Base-by-base conservation (phyloP, 768 basidiomycete species). In the Boletales sp. region DNA sequence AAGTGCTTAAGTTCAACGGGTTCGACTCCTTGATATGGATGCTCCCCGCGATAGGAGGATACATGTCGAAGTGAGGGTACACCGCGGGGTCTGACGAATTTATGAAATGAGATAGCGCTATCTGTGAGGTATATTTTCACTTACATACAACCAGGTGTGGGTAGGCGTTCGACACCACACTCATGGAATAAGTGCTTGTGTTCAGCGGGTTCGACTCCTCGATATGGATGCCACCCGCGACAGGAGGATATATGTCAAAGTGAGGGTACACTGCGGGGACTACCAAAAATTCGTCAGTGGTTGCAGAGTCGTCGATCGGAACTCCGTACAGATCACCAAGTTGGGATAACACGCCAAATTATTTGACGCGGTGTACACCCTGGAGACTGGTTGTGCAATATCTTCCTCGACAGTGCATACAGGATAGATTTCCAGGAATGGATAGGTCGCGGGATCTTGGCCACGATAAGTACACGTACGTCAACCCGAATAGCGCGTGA, bases 31-130 rank as follows among this genome's bases (percentile, higher is more conserved):
- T 44, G 14, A 4, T 36, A 11, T 44, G 15, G 4, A 18, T 8
- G n/a, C 30, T 14, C 10, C 32, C 43, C 2, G 25, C 8, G 15
- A 39, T 39, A 5, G 56, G 7, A 17, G 74, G 74, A 57, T 78
- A 76, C n/a, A 76, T 47, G 25, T 69, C 66, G 32, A 79, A 56
- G 56, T 71, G 58, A 12, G 77, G 75, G 52, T 78, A 79, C 21
- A 62, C 62, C 1, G 67, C 48, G 4, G 66, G 70, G 60, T 76
- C 76, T 76, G 44, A 28, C 11, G 31, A 13, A 19, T 9, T 8
- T 28, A 28, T 7, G 25, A 28, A 28, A 28, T 28, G 6, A 28
- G 25, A 28, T 7, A 28, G 25, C 25, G 7, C 25, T 28, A 28
- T 6, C 5, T 5, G 5, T 6, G 25, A 28, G 25, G 3, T 28